Conservation (phyloP, 1,139 yeast genomes). For the Pichia kudriavzevii region DNA sequence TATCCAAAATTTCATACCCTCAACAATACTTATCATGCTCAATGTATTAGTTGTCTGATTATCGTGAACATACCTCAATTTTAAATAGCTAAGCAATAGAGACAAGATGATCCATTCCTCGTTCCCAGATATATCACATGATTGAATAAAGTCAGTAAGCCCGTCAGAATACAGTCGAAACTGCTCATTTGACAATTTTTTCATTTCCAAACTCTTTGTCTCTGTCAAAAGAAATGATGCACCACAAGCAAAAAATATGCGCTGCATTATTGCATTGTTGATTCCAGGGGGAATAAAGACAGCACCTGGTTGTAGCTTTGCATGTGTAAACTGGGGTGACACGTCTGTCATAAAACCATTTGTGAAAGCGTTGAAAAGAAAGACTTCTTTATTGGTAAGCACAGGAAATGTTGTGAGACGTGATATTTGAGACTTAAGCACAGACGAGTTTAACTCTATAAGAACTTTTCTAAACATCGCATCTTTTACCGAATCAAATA, state of each 20-base stretch:
- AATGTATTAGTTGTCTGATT: constrained; percentile 14
- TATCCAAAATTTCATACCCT: constrained; percentile 20
- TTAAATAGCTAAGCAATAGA: constrained; percentile 17
- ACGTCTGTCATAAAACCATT: constrained; percentile 33
- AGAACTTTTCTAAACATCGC: constrained; percentile 17
- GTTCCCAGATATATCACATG: constrained; percentile 13
- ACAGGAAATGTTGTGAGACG: constrained; percentile 2
- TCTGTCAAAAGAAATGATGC: constrained; percentile 22
- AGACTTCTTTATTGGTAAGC: constrained; percentile 6
- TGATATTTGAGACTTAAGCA: neutral
- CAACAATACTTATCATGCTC: constrained; percentile 18
- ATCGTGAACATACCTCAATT: constrained; percentile 21
- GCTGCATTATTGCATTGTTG: constrained; percentile 27
- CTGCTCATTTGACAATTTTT: constrained; percentile 4
- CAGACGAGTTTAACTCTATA: constrained; percentile 6
- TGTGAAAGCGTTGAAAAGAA: constrained; percentile 30
- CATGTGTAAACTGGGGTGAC: constrained; percentile 37
- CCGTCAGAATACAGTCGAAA: constrained; percentile 12
- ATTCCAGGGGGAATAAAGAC: constrained; percentile 29
- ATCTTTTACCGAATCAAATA: constrained; percentile 14
- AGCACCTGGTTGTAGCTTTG: constrained; percentile 34
- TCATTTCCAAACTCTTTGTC: constrained; percentile 4
- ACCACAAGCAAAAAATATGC: constrained; percentile 34
- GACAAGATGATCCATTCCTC: constrained; percentile 23
- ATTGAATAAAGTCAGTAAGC: constrained; percentile 13